Conservation (phyloP, 2,329 filamentous ascomycete genomes). For the Metarhizium rileyi region DNA sequence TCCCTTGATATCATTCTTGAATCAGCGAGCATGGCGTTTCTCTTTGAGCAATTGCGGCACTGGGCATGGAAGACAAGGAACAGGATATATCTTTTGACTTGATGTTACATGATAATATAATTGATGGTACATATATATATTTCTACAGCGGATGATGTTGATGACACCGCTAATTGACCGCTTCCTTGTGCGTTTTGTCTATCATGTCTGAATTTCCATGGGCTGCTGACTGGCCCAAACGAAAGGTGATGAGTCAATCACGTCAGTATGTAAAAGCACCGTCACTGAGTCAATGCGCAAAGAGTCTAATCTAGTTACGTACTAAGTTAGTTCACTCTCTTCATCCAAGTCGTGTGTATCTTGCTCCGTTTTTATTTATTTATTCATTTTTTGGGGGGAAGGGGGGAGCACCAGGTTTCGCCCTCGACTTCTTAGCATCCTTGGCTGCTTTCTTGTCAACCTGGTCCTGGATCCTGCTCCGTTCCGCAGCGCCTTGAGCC, state of each 20-base stretch:
- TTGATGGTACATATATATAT: not conserved
- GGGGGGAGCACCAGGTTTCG: not conserved
- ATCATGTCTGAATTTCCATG: too few relatives aligned
- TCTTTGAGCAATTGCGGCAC: not conserved
- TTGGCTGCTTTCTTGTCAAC: conserved; percentile 65
- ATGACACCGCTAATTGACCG: not conserved
- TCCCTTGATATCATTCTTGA: not conserved
- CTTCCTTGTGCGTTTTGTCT: not conserved
- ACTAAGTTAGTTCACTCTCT: conserved; percentile 21
- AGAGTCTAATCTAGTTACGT: not conserved
- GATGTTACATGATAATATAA: too few relatives aligned
- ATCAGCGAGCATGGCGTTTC: too few relatives aligned
- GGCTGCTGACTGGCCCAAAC: too few relatives aligned
- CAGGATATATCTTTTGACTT: not conserved
- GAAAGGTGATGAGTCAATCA: not conserved
- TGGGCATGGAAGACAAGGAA: not conserved
- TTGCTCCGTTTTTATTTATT: conserved; percentile 27
- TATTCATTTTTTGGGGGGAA: too few relatives aligned
- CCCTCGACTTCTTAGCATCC: conserved; percentile 29
- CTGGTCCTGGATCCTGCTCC: conserved; percentile 67
- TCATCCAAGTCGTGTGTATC: conserved; percentile 23
- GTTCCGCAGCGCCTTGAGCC: conserved; percentile 58
- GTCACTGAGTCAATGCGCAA: not conserved
- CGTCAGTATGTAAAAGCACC: not conserved
- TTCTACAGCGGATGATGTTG: not conserved